Conservation (phyloP, 2,329 filamentous ascomycete species). For the Cercospora zeina region DNA sequence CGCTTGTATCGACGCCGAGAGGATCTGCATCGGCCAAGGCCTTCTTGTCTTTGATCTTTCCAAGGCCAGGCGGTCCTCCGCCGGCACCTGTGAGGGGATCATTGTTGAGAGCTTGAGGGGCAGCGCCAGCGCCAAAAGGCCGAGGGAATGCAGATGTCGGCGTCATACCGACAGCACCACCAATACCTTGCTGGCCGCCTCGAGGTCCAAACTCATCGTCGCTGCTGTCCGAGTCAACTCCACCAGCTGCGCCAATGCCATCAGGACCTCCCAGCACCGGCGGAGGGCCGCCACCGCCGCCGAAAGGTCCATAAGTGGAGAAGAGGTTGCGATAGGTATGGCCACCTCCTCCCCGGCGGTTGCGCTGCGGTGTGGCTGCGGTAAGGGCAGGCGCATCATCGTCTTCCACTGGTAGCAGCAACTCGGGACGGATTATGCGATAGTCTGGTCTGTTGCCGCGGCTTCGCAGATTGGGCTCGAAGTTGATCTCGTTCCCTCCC, state of each 20-base stretch:
- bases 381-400: conserved; percentile 65
- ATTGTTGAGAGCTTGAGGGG: conserved; percentile 57
- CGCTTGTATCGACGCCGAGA: conserved; percentile 84
- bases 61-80: conserved; percentile 72
- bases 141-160: conserved; percentile 55
- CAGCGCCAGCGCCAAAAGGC: conserved; percentile 44
- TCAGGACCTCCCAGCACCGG: conserved; percentile 73
- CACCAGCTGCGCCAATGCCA: conserved; percentile 71
- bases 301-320: conserved; percentile 90
- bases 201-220: conserved; percentile 74
- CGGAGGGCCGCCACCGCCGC: conserved; percentile 72
- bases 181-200: conserved; percentile 55
- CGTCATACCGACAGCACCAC: conserved; percentile 66
- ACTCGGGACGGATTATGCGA: conserved; percentile 75
- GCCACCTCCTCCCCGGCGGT: conserved; percentile 58
- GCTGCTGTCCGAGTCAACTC: conserved; percentile 91
- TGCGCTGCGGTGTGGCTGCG: conserved; percentile 62
- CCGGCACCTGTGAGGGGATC: conserved; percentile 59
- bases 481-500: conserved; percentile 34
- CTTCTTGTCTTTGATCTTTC: conserved; percentile 91
- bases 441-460: conserved; percentile 78
- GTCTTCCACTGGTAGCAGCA: conserved; percentile 70
- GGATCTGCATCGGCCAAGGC: conserved; percentile 91
- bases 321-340: conserved; percentile 76
- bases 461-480: conserved; percentile 57